Evolutionary conservation across 1,284 basidiomycete species (phyloP).

Genomic region (Microbotryum silenes-acaulis): DNA sequence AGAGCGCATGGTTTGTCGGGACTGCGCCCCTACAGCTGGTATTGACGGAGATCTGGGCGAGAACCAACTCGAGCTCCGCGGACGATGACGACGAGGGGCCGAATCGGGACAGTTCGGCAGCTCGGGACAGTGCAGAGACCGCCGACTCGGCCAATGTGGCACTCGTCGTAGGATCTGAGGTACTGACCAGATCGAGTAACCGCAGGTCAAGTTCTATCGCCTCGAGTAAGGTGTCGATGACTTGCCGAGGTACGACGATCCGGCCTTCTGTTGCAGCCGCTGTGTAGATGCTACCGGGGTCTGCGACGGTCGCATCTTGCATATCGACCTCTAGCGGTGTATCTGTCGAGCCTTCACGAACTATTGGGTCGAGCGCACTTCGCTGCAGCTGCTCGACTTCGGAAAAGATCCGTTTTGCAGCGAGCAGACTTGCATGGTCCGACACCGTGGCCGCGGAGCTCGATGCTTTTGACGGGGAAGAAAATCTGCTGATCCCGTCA

Average conservation of each 20-base stretch:
- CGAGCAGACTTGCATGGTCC: background rate
- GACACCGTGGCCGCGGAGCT: background rate
- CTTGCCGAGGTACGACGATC: conserved; percentile 22
- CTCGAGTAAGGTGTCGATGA: conserved; percentile 29
- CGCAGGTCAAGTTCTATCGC: conserved; percentile 13
- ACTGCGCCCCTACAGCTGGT: background rate
- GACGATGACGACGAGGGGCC: background rate
- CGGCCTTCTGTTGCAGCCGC: conserved; percentile 7
- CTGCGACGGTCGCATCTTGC: background rate
- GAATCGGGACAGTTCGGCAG: conserved; percentile 3
- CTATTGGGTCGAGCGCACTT: conserved; percentile 12
- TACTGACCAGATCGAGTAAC: conserved; percentile 3
- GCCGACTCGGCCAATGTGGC: conserved; percentile 5
- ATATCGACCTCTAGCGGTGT: background rate
- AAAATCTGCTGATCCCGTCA: background rate
- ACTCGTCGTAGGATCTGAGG: background rate
- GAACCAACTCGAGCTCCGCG: conserved; percentile 13
- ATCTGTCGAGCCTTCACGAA: background rate
- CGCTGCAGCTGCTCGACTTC: conserved; percentile 23
- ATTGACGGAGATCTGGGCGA: conserved; percentile 1
- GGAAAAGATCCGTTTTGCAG: conserved; percentile 17
- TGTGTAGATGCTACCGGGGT: background rate
- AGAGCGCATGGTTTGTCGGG: too few species aligned
- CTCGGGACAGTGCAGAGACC: conserved; percentile 9
- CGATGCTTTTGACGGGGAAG: too few species aligned